Base-by-base conservation (phyloP, 1,284 basidiomycete genomes). In the Puccinia hordei region DNA sequence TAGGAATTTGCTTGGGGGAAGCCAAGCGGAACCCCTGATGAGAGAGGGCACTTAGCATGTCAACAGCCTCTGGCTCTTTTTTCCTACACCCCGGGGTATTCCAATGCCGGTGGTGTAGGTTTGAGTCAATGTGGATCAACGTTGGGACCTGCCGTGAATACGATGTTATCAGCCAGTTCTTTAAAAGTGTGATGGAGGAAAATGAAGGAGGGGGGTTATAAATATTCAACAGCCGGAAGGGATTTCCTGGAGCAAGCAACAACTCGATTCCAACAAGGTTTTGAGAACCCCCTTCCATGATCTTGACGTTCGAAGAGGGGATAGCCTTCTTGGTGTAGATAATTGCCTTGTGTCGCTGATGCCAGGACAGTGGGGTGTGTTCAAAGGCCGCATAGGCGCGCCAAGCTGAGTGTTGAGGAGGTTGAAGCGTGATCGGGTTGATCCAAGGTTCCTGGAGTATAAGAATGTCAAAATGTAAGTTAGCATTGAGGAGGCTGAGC, bases 171-270 rank as follows among this genome's bases (percentile, higher is more conserved):
- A 73, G 69, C 69, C 69, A 73, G 19, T 17, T 2, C 12, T 53
- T 30, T 5, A 73, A 30, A 3, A 27, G 8, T 13, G 2, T 13
- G 13, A 73, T 22, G 10, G 44, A 10, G 4, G 24, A 15, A 30
- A 73, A 51, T 12, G 69, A 27, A 51, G 35, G 15, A 17, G 69
- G 69, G 24, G 69, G 69, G 30, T 73, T 73, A 27, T 73, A 73
- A n/a, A 51, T 15, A 51, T 51, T 51, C 3, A 51, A 17, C 13
- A 15, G n/a, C 12, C 38, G 8, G 17, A 51, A 51, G 4, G 15
- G 17, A 3, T 51, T 51, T 3, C 49, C 49, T 17, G 8, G 15
- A 8, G 5, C 17, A 17, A 51, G n/a, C n/a, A 15, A 51, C 4
- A 51, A 8, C 49, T 51, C 49, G 15, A 51, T 15, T 19, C 49